A percentile compares a stretch with the other conserved stretches of the same genome.
phyloP scores from a whole-genome alignment of 139 green algal genomes.

The Tetradesmus obliquus region DNA sequence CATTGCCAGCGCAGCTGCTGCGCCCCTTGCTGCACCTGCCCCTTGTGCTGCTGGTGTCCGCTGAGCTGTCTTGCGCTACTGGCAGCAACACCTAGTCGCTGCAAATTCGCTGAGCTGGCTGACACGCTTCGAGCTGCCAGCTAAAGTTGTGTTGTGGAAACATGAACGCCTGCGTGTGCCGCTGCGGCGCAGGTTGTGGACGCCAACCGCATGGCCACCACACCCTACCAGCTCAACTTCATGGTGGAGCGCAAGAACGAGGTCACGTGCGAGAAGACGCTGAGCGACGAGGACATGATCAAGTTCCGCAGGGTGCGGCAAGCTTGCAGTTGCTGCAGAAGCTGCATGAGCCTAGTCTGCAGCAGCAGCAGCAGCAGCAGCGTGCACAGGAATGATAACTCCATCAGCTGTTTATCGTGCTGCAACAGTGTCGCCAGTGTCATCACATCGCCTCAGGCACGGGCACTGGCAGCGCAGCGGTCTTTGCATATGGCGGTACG shows the following conservation, averaged over 20 bases:
- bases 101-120: background rate
- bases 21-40: background rate
- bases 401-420: too few relatives aligned
- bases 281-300: slow-evolving; percentile 81
- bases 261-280: slow-evolving; percentile 79
- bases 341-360: background rate
- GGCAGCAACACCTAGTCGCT: too few relatives aligned
- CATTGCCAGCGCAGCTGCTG: background rate
- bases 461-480: too few relatives aligned
- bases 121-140: background rate
- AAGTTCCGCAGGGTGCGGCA: slow-evolving; percentile 77
- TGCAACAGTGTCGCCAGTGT: too few relatives aligned
- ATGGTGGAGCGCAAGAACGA: slow-evolving; percentile 77
- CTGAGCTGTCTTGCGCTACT: too few relatives aligned
- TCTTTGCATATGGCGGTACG: too few relatives aligned
- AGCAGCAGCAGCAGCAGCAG: too few relatives aligned
- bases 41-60: background rate
- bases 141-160: background rate
- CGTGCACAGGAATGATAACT: too few relatives aligned
- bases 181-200: slow-evolving; percentile 58
- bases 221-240: slow-evolving; percentile 91
- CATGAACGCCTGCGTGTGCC: background rate
- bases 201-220: slow-evolving; percentile 83
- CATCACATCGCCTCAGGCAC: too few relatives aligned
- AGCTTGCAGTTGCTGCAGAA: background rate